Base-by-base conservation (phyloP, 2,329 filamentous ascomycete genomes). In the Calonectria multiphialidica region DNA sequence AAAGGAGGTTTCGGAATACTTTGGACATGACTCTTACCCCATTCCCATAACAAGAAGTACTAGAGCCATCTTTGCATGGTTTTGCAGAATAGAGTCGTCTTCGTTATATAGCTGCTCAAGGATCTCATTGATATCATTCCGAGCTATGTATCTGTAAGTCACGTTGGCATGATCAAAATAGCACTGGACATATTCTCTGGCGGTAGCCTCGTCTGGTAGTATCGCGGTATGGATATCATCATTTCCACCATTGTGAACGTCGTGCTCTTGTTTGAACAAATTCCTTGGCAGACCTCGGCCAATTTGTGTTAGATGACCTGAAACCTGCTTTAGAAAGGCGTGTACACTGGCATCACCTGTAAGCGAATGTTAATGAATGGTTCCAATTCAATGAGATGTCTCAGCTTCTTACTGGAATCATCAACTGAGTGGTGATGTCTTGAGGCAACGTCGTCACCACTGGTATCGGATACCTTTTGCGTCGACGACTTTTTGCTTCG, bases 261-360 rank as follows among this genome's bases (percentile, higher is more conserved):
- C 47, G 16, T 66, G 33, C 23, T 66, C 64, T n/a, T 44, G 45
- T 23, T 66, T 66, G 35, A 66, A 57, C 8, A 66, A 16, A 37
- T 44, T 66, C 5, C 64, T 49, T n/a, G 64, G 64, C 8, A 66
- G 37, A 3, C 47, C 64, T 16, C 37, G 64, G 2, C 64, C 64
- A 18, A 66, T 50, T 23, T 44, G 64, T 13, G 64, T 37, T 5
- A 66, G 49, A 23, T 57, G 64, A 18, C 49, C 45, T 5, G 64
- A 57, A 12, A 66, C 64, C 30, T 49, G 47, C 16, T 49, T 49
- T 16, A 66, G 16, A 30, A 66, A 66, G 2, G 64, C 64, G 13
- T 66, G 64, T 13, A 66, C 64, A 3, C 64, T 66, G 23, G 64
- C 49, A 44, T 66, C 47, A 42, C 49, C 64, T 66, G 18, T 8